Percentiles rank a stretch among this genome's conserved stretches.
phyloP scores from a whole-genome alignment of 2,329 filamentous ascomycete genomes.

The Metarhizium album region DNA sequence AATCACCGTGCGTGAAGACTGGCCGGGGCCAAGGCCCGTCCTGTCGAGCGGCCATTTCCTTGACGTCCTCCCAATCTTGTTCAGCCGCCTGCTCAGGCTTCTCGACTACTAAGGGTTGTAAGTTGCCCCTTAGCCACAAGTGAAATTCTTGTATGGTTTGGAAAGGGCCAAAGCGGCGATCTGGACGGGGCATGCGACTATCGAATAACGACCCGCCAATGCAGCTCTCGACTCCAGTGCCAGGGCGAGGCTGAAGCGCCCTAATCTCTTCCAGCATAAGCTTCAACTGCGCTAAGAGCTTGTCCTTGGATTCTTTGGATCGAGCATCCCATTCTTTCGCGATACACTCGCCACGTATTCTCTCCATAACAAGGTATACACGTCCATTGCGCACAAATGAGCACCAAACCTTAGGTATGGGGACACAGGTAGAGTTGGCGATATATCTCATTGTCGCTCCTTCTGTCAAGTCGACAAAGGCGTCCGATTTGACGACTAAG shows the following conservation, averaged over 20 bases:
- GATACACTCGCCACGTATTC: neutral
- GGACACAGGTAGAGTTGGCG: neutral
- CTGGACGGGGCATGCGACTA: neutral
- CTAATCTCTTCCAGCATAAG: neutral
- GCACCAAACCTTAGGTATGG: neutral
- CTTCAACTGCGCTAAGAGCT: neutral
- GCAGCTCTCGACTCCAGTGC: neutral
- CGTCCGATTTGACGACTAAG: neutral
- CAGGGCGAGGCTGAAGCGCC: neutral
- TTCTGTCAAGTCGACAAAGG: neutral
- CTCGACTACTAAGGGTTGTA: no score
- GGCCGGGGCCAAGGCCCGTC: neutral
- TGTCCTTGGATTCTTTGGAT: neutral
- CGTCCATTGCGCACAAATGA: neutral
- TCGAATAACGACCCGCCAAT: neutral
- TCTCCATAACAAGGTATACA: neutral
- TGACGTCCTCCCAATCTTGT: neutral
- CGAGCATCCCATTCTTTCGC: neutral
- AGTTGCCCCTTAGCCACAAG: no score
- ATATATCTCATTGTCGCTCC: neutral
- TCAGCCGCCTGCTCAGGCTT: no score
- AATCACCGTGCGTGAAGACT: constrained; percentile 30
- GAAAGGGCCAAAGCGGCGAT: neutral
- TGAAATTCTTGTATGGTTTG: neutral
- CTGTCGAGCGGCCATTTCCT: neutral